A percentile compares a stretch with the other conserved stretches of the same genome.
Evolutionary conservation across 306 rosid genomes (phyloP).

Genomic region (Arachis stenosperma): DNA sequence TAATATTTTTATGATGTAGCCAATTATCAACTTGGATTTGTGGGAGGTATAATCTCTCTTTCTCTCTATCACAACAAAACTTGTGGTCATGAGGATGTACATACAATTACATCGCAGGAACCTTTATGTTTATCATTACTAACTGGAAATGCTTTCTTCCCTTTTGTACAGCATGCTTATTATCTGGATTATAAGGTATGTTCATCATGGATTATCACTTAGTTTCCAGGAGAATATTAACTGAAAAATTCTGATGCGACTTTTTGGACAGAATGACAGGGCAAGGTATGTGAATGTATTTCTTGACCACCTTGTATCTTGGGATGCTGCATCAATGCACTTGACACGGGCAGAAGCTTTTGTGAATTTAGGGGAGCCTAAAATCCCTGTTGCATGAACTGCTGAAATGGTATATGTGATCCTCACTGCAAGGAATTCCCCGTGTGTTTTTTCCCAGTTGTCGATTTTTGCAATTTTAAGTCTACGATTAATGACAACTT

Average conservation of each 20-base stretch:
- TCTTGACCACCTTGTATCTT: slow-evolving; percentile 86
- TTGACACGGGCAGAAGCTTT: slow-evolving; percentile 73
- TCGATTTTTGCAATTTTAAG: slow-evolving; percentile 41
- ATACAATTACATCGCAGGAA: background rate
- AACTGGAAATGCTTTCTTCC: slow-evolving; percentile 40
- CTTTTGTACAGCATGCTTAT: slow-evolving; percentile 83
- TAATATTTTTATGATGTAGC: slow-evolving; percentile 65
- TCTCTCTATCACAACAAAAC: slow-evolving; percentile 13
- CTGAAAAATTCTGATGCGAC: slow-evolving; percentile 25
- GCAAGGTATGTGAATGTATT: slow-evolving; percentile 73
- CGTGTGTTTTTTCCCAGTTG: slow-evolving; percentile 31
- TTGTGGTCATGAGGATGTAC: background rate
- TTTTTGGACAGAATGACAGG: slow-evolving; percentile 77
- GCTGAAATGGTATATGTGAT: slow-evolving; percentile 39
- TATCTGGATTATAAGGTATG: slow-evolving; percentile 91
- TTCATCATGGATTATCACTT: slow-evolving; percentile 8
- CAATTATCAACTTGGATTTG: slow-evolving; percentile 84
- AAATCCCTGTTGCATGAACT: slow-evolving; percentile 75
- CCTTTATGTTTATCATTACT: slow-evolving; percentile 18
- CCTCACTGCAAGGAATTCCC: background rate
- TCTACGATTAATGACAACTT: slow-evolving; percentile 30
- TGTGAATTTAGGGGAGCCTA: slow-evolving; percentile 89
- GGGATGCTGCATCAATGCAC: slow-evolving; percentile 75
- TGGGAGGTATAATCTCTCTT: slow-evolving; percentile 81
- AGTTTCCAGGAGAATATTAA: slow-evolving; percentile 16